Base-by-base conservation (phyloP, 1,284 basidiomycete genomes). In the Heliocybe sulcata region DNA sequence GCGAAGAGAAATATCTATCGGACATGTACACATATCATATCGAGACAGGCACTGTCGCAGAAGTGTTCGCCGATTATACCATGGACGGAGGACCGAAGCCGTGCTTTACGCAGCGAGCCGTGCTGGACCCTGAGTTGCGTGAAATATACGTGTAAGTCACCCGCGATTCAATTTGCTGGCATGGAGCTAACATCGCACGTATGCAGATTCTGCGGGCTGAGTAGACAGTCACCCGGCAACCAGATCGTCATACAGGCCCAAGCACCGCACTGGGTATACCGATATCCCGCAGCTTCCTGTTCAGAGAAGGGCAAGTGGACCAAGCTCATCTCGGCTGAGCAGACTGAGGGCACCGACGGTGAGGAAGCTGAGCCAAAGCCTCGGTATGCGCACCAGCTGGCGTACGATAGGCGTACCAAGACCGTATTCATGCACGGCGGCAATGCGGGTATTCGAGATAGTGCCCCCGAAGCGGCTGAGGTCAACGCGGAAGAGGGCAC, bases 11-110 rank as follows among this genome's bases (percentile, higher is more conserved):
- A 55, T 83, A 82, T 58, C 74, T 87, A 6, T 78, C 82, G 1
- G 88, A 90, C 65, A 87, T 90, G 85, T 86, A 86, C 57, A 73
- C 82, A 0, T 89, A 83, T 65, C 79, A 88, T 55, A 77, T 87
- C 56, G 67, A 71, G 42, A 81, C 77, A 6, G 78, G 79, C 61
- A 77, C 74, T 3, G 73, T 79, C n/a, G 78, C 76, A 1, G 80
- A 90, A 61, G 63, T 89, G 2, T 86, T 78, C 61, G 70, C 79
- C 31, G 81, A 87, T 64, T 82, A 85, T 64, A 73, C 77, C 2
- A 58, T 72, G 20, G 69, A 72, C 11, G 82, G 84, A 1, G 84
- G 85, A 1, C 84, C 85, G 0, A 80, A 84, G 45, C 77, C 83
- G 2, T 85, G 78, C 61, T 89, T 87, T 62, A 85, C 83, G 1